Base-by-base conservation (phyloP, 768 basidiomycete species). In the Agaricus blazei region DNA sequence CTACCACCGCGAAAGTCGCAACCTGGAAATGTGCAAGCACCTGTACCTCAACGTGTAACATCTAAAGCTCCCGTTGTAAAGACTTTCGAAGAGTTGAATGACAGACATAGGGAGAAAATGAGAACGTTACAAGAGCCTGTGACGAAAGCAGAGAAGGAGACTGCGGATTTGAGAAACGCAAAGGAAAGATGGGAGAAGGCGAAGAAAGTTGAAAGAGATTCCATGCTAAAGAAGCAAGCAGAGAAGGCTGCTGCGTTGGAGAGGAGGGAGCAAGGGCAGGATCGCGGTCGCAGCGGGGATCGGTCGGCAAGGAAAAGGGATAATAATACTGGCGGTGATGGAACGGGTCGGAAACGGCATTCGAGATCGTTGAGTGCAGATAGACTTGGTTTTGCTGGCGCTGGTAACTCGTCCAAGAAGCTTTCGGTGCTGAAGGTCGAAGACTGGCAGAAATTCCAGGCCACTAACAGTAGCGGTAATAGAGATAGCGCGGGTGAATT, bases 41-140 rank as follows among this genome's bases (percentile, higher is more conserved):
- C 73, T 34, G 73, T 62, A 63, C 83, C 85, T 9, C 48, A 34
- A 24, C 81, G 82, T 60, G 72, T 72, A 24, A 74, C 82, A 2
- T 71, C 75, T 26, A 55, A 60, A 2, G 68, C 73, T 40, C 84
- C 88, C 14, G 80, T 85, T n/a, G 81, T 86, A 27, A 81, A 83
- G 56, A 92, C 93, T 1, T 91, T 89, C 65, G 93, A 95, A 68
- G 92, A 96, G 66, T 75, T 96, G 31, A 85, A 83, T 46, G 90
- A 92, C 61, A 77, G 93, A 15, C 93, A 96, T 62, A 81, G 89
- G 48, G 85, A 89, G 71, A 90, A 91, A 71, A 80, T 97, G 74
- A 80, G 79, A 34, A 83, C 84, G 63, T 66, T 97, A 59, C 93
- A 97, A 71, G 83, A 78, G 38, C 93, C 93, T 4, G 71, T 97